Evolutionary conservation across 2,329 filamentous ascomycete species (phyloP), one percentile per base, ranked within the genome.

Genomic region (Beauveria sp.): DNA sequence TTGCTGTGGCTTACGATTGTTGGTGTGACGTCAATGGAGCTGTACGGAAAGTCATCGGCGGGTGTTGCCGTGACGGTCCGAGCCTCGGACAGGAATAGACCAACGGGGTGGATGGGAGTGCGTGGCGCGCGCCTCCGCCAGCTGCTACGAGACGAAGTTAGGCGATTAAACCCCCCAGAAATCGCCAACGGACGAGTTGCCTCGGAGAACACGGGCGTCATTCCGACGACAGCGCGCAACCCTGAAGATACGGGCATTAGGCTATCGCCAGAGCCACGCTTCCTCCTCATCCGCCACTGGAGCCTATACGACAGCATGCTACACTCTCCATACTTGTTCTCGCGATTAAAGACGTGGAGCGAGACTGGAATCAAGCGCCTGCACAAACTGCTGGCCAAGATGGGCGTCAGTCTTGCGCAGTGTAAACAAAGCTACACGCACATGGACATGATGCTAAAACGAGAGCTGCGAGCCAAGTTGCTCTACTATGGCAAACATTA

Each of bases 301-400:
- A 96, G 91, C 67, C 80, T 99, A 16, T 98, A 98, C 74, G 95
- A 99, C 70, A 96, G 92, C 73, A 98, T 99, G 95, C 82, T 98
- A 14, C 95, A 99, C 73, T 97, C 93, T 0, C 93, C 93, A 0
- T 98, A 97, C 70, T 84, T 99, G 5, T 93, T 96, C 63, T 91
- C 93, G 3, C 85, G 91, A 38, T 82, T 99, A 51, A 93, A 96
- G 74, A 92, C 96, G 52, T 99, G 95, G 93, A 96, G 88, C 64
- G 95, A 98, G 65, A 84, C 83, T 56, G 95, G 95, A 3, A 83
- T 90, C 59, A 96, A 96, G 73, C 85, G 93, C 57, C 79, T 99
- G 22, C 91, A 97, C 74, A 98, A 98, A 72, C 83, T 99, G 0
- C 82, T 99, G 3, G 95, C 95, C 49, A 99, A 98, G 75, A 99